Base-by-base conservation (phyloP, 352 stramenopile species). In the Pythium aristosporum region DNA sequence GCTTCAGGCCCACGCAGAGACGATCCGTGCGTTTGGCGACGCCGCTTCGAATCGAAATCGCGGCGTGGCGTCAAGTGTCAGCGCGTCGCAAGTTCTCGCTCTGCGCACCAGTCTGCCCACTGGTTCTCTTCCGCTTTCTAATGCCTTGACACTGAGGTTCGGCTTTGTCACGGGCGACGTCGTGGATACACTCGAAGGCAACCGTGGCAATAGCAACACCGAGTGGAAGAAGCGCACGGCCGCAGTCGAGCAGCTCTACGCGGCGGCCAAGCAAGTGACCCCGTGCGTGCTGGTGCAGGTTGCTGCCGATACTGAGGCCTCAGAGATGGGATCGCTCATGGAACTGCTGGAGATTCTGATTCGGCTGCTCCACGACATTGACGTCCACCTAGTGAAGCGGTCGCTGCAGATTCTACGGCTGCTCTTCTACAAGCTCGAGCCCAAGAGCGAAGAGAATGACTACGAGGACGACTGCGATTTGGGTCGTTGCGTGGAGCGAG, bases 221-320 rank as follows among this genome's bases (percentile, higher is more conserved):
- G 80, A 89, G 43, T 92, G 83, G 83, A 92, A 91, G 66, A 82
- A 78, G 30, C 71, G 83, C 3, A 72, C 81, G 5, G 64, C 64
- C 16, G 81, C 81, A 5, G 80, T 88, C 10, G 80, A 91, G 56
- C 74, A 85, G 47, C 61, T 92, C 2, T 87, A 78, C 28, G 60
- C 64, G 2, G 48, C 68, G 0, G 71, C 67, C 30, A 84, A 84
- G 53, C 43, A 80, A 12, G 71, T 78, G 3, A 65, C 75, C 23
- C 28, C 57, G 32, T 30, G 34, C 7, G 52, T 68, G 23, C 3
- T 71, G 3, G 20, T 18, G 9, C 12, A 16, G 2, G 55, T 42
- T 0, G 25, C 44, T 32, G 11, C n/a, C 15, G 15, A 21, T 32
- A 18, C 5, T 3, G 23, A 15, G 8, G 50, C 39, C 18, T 3